Percentiles rank a stretch among this genome's conserved stretches.
Conservation (phyloP, 495 filamentous ascomycete genomes). For the Trichoderma erinaceum region DNA sequence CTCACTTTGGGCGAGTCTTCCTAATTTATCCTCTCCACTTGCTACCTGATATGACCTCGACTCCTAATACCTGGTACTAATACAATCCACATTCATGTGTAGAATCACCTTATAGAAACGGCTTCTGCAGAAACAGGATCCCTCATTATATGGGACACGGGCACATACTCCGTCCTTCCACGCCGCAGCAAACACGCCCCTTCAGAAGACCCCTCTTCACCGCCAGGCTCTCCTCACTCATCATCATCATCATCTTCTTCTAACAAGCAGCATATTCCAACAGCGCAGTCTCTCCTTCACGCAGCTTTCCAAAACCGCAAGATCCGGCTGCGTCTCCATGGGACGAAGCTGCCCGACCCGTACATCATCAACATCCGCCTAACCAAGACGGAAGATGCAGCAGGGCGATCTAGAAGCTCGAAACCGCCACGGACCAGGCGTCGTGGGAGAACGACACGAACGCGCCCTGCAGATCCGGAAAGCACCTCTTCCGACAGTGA, state of each 20-base stretch:
- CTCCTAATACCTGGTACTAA: not conserved
- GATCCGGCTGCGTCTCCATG: slow-evolving; percentile 56
- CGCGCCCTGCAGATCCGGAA: slow-evolving; percentile 12
- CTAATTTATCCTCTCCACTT: not conserved
- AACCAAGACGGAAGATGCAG: slow-evolving; percentile 39
- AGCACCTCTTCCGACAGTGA: slow-evolving; percentile 20
- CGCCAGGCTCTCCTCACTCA: slow-evolving; percentile 30
- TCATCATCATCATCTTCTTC: not conserved
- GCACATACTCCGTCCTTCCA: slow-evolving; percentile 55
- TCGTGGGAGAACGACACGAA: not conserved
- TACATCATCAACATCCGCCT: slow-evolving; percentile 57
- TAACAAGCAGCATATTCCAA: slow-evolving; percentile 31
- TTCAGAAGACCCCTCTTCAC: slow-evolving; percentile 25
- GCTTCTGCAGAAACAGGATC: slow-evolving; percentile 54
- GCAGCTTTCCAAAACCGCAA: slow-evolving; percentile 52
- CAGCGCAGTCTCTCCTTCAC: slow-evolving; percentile 49
- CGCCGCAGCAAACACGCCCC: slow-evolving; percentile 26
- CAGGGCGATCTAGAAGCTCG: slow-evolving; percentile 26
- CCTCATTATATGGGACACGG: slow-evolving; percentile 66
- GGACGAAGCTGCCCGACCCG: slow-evolving; percentile 47
- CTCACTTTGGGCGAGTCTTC: slow-evolving; percentile 54
- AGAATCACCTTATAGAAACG: slow-evolving; percentile 65
- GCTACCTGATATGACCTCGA: not conserved
- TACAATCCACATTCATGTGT: not conserved
- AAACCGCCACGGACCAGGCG: slow-evolving; percentile 19